Evolutionary conservation across 2,329 filamentous ascomycete genomes (phyloP).

Genomic region (Emmonsiellopsis sp.): DNA sequence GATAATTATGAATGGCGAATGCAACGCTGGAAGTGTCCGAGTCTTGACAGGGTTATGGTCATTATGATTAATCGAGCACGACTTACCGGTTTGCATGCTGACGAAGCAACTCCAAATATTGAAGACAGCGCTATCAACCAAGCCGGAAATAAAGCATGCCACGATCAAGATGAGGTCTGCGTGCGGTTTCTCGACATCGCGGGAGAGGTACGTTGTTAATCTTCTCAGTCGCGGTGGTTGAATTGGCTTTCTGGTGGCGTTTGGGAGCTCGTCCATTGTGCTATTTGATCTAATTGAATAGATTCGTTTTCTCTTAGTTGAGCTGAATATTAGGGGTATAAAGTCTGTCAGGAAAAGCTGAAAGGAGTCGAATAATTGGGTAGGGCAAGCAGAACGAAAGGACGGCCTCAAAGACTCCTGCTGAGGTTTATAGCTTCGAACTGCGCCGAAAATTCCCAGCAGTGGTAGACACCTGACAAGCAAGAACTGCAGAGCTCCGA

Average conservation of each 20-base stretch:
- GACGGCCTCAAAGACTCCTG: too few relatives aligned
- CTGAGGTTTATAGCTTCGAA: too few relatives aligned
- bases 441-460: too few relatives aligned
- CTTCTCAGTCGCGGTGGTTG: background rate
- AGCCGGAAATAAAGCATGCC: conserved; percentile 34
- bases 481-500: too few relatives aligned
- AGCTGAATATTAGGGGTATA: too few relatives aligned
- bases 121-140: conserved; percentile 38
- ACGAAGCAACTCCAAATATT: conserved; percentile 41
- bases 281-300: background rate
- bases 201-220: background rate
- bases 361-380: too few relatives aligned
- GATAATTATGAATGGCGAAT: background rate
- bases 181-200: conserved; percentile 10
- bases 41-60: background rate
- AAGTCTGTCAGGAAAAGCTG: too few relatives aligned
- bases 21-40: background rate
- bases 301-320: too few relatives aligned
- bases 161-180: conserved; percentile 29
- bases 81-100: conserved; percentile 38
- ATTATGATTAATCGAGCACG: conserved; percentile 1
- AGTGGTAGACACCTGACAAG: too few relatives aligned
- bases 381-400: too few relatives aligned
- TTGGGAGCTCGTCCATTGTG: background rate
- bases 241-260: background rate